A percentile compares a stretch with the other conserved stretches of the same genome.
Evolutionary conservation across 208 protist species (phyloP).

Genomic region (Trypanosoma grayi): DNA sequence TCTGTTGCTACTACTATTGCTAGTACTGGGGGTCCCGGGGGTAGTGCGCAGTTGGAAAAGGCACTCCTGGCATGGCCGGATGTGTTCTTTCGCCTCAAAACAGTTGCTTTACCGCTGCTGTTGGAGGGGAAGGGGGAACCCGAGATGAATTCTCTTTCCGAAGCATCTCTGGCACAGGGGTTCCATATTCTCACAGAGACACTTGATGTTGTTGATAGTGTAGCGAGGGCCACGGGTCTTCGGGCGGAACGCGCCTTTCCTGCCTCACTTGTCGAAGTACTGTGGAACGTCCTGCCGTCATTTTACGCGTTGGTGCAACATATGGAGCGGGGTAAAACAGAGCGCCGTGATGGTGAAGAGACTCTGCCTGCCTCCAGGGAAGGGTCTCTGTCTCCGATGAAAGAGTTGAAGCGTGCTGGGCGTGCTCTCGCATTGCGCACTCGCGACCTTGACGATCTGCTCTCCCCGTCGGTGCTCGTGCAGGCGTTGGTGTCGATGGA

Average conservation of each 20-base stretch:
- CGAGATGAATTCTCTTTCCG: neutral
- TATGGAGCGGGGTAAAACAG: neutral
- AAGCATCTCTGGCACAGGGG: conserved; percentile 1
- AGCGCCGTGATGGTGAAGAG: too few relatives aligned
- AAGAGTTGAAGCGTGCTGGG: conserved; percentile 28
- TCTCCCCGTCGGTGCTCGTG: conserved; percentile 33
- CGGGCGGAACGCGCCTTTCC: conserved; percentile 51
- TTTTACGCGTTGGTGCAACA: conserved; percentile 9
- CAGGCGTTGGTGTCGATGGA: conserved; percentile 50
- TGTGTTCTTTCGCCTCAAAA: conserved; percentile 6
- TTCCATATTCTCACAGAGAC: conserved; percentile 3
- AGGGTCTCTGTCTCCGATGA: neutral
- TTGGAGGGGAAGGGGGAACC: neutral
- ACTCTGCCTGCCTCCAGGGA: neutral
- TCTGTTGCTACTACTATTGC: neutral
- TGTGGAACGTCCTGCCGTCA: conserved; percentile 51
- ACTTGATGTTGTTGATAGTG: conserved; percentile 16
- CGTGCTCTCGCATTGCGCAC: conserved; percentile 61
- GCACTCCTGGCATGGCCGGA: conserved; percentile 8
- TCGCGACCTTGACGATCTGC: conserved; percentile 25
- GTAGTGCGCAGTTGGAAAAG: conserved; percentile 1
- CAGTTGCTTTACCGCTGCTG: conserved; percentile 19
- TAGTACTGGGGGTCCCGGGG: too few relatives aligned
- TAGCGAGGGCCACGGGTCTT: conserved; percentile 27
- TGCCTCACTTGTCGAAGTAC: conserved; percentile 37